phyloP scores from a whole-genome alignment of 345 rosid genomes.

The Gossypium australe region DNA sequence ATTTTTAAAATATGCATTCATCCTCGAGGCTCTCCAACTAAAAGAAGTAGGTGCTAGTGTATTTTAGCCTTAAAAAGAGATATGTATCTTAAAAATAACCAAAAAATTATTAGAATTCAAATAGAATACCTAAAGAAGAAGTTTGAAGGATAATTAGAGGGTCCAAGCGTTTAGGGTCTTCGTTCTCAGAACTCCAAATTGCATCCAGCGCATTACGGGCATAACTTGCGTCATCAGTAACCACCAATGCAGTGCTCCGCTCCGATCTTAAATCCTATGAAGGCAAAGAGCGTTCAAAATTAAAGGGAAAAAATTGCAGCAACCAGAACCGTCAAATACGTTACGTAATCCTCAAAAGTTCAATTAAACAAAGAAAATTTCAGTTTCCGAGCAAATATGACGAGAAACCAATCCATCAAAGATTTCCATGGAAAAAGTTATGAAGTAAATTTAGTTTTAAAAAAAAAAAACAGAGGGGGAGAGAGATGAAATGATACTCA shows the following conservation, averaged over 20 bases:
- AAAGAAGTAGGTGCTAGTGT: not conserved
- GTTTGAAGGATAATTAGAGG: constrained; percentile 61
- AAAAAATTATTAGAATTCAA: not conserved
- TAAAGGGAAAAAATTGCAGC: not conserved
- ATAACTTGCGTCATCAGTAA: constrained; percentile 19
- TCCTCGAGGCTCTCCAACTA: not conserved
- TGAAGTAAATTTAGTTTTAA: too few relatives aligned
- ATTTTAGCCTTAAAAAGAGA: not conserved
- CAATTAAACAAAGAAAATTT: not conserved
- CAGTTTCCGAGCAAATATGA: not conserved
- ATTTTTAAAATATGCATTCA: too few relatives aligned
- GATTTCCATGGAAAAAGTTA: not conserved
- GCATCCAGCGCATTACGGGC: constrained; percentile 26
- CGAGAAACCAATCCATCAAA: not conserved
- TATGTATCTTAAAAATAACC: not conserved
- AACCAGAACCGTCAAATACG: not conserved
- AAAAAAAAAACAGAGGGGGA: not conserved
- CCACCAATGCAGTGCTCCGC: constrained; percentile 2
- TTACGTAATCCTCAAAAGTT: not conserved
- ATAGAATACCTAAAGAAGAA: constrained; percentile 39
- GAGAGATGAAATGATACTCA: not conserved
- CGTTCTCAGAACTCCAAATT: constrained; percentile 31
- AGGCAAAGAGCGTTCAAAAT: not conserved
- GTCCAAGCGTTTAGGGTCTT: constrained; percentile 29
- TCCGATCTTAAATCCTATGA: constrained; percentile 6